A percentile compares a stretch with the other conserved stretches of the same genome.
Evolutionary conservation across 345 rosid species (phyloP).

Genomic region (Mallotus nudiflorus): DNA sequence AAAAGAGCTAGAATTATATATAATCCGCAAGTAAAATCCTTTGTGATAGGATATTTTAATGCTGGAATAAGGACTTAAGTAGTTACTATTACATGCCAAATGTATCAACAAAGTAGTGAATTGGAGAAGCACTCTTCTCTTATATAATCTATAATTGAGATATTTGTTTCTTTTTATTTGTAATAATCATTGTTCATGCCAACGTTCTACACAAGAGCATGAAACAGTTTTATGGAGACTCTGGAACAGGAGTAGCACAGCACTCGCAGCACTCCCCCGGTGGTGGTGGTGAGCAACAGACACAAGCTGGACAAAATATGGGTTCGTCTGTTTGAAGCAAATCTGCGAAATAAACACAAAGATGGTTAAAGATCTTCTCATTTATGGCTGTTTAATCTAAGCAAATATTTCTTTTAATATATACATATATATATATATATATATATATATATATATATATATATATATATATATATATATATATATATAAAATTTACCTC

Average conservation of each 20-base stretch:
- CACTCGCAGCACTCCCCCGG: conserved; percentile 34
- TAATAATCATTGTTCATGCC: too few relatives aligned
- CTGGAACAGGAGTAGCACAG: not conserved
- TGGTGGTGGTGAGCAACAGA: conserved; percentile 31
- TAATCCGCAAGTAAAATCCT: too few relatives aligned
- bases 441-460: too few relatives aligned
- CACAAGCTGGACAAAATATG: conserved; percentile 26
- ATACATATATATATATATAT: too few relatives aligned
- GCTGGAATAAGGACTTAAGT: not conserved
- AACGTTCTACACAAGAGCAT: too few relatives aligned
- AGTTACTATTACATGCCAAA: not conserved
- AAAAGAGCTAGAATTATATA: too few relatives aligned
- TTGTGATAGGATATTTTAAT: too few relatives aligned
- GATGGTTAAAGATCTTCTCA: too few relatives aligned
- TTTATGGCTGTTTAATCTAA: not conserved
- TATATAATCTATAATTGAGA: not conserved
- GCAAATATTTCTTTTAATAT: not conserved
- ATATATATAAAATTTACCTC: not conserved
- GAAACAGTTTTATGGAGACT: not conserved
- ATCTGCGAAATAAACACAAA: not conserved
- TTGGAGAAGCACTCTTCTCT: conserved; percentile 3
- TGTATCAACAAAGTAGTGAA: too few relatives aligned
- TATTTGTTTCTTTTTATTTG: too few relatives aligned
- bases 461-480: not conserved
- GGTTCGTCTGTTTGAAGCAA: not conserved